Percentiles rank a stretch among this genome's conserved stretches.
phyloP scores from a whole-genome alignment of 768 basidiomycete genomes.

The Phlegmacium glaucopus region DNA sequence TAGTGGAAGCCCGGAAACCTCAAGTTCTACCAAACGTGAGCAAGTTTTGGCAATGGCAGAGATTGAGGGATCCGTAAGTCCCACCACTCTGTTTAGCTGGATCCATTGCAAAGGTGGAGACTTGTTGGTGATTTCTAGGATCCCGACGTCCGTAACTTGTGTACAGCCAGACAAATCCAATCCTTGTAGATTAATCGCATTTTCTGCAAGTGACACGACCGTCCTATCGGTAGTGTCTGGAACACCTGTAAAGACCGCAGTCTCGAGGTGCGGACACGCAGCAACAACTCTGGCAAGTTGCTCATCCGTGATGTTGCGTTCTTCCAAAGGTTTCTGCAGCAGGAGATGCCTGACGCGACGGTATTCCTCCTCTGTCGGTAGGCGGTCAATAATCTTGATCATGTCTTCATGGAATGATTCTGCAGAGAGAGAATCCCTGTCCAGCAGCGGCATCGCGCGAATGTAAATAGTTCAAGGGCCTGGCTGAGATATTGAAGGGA shows the following conservation, averaged over 20 bases:
- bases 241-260: constrained; percentile 66
- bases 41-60: constrained; percentile 72
- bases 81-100: constrained; percentile 64
- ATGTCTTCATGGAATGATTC: constrained; percentile 50
- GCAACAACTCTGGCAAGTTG: constrained; percentile 54
- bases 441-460: constrained; percentile 19
- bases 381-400: constrained; percentile 56
- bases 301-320: constrained; percentile 47
- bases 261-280: constrained; percentile 62
- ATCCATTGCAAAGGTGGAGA: constrained; percentile 71
- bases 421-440: constrained; percentile 25
- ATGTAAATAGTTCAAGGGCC: constrained; percentile 2
- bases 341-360: constrained; percentile 58
- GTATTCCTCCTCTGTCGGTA: constrained; percentile 59
- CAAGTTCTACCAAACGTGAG: constrained; percentile 77
- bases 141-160: constrained; percentile 71
- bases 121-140: constrained; percentile 67
- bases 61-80: constrained; percentile 58
- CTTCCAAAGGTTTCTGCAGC: constrained; percentile 37
- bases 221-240: constrained; percentile 67
- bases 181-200: constrained; percentile 65
- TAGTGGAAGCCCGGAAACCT: constrained; percentile 65
- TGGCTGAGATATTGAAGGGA: not conserved
- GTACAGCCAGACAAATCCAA: constrained; percentile 76
- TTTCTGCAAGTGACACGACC: constrained; percentile 56